Base-by-base conservation (phyloP, 2,329 filamentous ascomycete species). In the Gyromitra esculenta region DNA sequence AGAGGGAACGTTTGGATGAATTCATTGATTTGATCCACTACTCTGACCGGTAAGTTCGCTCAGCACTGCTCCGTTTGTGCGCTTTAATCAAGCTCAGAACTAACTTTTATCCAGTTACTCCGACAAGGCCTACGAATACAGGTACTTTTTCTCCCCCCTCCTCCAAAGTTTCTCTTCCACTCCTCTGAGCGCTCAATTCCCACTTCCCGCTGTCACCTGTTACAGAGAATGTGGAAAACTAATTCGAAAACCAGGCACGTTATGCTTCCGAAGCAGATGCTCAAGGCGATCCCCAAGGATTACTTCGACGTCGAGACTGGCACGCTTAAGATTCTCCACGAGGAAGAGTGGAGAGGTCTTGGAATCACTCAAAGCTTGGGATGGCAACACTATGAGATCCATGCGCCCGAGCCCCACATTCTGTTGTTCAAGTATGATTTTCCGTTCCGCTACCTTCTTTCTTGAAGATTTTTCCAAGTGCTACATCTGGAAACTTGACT, bases 381-480 rank as follows among this genome's bases (percentile, higher is more conserved):
- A 74, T 99, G 96, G 96, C 95, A 98, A 84, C 96, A 99, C 84
- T 99, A 99, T 83, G 96, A 99, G 85, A 96, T 99, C 70, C 96
- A 99, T 84, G 96, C 98, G 84, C 96, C 96, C 56, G 96, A 99
- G 86, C 96, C 96, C 79, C 96, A 99, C 84, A 99, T 99, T 82
- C 88, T 99, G 71, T 89, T 99, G 41, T 99, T 99, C 89, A 99
- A 99, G 95, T 97, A 86, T 84, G 92, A 87, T 39, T 43, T 37
- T 15, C 5, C 21, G 25, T 6, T 21, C 43, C 56, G 15, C 66
- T 25, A 59, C 31, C 37, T 37, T 18, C 11, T 7, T 39, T 25
- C 13, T 54, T 39, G 37, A 41, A 5, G 18, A 8, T 45, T 66
- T 57, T n/a, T 6, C 39, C 31, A 18, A 1, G 5, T 65, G 15